Percentiles rank a stretch among this genome's conserved stretches.
phyloP scores from a whole-genome alignment of 331 rosid species.

The Acacia pycnantha region DNA sequence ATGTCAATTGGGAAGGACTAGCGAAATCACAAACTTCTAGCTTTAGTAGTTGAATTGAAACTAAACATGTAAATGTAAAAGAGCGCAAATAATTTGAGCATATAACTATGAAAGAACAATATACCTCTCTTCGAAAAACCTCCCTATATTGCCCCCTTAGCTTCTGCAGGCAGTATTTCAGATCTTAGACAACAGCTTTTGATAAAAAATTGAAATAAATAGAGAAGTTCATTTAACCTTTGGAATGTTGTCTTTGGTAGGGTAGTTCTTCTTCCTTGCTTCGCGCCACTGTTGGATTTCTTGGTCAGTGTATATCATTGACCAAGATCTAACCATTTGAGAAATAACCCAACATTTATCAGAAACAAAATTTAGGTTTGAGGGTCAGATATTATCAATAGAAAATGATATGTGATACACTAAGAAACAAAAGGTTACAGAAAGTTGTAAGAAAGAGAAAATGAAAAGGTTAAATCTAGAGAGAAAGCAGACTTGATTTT shows the following conservation, averaged over 20 bases:
- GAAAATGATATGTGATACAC: neutral
- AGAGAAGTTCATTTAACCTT: conserved; percentile 48
- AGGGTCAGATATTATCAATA: neutral
- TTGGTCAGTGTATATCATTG: conserved; percentile 54
- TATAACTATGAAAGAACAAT: neutral
- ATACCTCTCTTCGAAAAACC: conserved; percentile 63
- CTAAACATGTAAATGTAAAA: neutral
- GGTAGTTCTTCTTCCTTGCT: conserved; percentile 74
- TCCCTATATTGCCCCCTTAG: conserved; percentile 44
- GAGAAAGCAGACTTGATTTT: neutral
- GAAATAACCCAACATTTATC: conserved; percentile 13
- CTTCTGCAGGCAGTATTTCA: conserved; percentile 48
- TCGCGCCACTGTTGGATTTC: conserved; percentile 90
- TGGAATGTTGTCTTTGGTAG: conserved; percentile 45
- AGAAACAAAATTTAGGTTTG: neutral
- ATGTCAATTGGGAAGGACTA: neutral
- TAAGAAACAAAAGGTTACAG: conserved; percentile 16
- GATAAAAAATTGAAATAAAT: neutral
- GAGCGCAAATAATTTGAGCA: neutral
- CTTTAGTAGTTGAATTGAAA: neutral
- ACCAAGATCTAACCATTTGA: conserved; percentile 46
- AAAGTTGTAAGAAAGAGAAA: neutral
- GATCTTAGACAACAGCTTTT: conserved; percentile 23
- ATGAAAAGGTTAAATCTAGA: neutral
- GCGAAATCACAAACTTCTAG: neutral